Evolutionary conservation across 1,284 basidiomycete species (phyloP).

Genomic region (Coniophora puteana): DNA sequence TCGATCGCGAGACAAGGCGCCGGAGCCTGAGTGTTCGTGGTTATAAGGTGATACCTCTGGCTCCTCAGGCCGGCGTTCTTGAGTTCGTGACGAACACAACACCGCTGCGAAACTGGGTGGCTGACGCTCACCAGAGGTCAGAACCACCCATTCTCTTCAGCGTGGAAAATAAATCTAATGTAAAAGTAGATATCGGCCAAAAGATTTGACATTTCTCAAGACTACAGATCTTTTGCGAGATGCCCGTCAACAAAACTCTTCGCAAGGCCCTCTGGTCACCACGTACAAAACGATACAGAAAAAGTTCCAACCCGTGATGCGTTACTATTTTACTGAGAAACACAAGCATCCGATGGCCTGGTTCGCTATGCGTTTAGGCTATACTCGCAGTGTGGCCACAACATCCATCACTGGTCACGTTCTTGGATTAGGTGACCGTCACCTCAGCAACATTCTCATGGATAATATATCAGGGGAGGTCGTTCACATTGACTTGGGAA

Average conservation of each 20-base stretch:
- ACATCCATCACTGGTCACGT: constrained; percentile 94
- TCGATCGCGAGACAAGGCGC: constrained; percentile 73
- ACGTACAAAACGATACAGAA: constrained; percentile 52
- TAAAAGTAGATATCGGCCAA: constrained; percentile 40
- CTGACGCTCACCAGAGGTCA: constrained; percentile 57
- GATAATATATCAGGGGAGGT: constrained; percentile 84
- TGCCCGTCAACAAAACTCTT: constrained; percentile 26
- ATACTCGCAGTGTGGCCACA: constrained; percentile 89
- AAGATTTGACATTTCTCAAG: constrained; percentile 24
- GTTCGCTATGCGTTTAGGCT: constrained; percentile 92
- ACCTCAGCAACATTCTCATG: constrained; percentile 90
- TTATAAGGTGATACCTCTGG: constrained; percentile 89
- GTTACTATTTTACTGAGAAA: constrained; percentile 90
- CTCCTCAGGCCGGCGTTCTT: constrained; percentile 78
- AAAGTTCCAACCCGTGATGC: constrained; percentile 82
- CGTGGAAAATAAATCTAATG: too few relatives aligned
- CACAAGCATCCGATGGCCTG: constrained; percentile 87
- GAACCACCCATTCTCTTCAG: too few relatives aligned
- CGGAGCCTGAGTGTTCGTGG: constrained; percentile 76
- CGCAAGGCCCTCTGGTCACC: constrained; percentile 36
- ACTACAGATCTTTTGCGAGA: constrained; percentile 17
- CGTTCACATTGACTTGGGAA: constrained; percentile 94
- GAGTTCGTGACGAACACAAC: constrained; percentile 88
- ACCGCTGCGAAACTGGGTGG: constrained; percentile 65
- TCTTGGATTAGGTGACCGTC: constrained; percentile 91